phyloP scores from a whole-genome alignment of 768 basidiomycete genomes.

The Lactifluus volemus region DNA sequence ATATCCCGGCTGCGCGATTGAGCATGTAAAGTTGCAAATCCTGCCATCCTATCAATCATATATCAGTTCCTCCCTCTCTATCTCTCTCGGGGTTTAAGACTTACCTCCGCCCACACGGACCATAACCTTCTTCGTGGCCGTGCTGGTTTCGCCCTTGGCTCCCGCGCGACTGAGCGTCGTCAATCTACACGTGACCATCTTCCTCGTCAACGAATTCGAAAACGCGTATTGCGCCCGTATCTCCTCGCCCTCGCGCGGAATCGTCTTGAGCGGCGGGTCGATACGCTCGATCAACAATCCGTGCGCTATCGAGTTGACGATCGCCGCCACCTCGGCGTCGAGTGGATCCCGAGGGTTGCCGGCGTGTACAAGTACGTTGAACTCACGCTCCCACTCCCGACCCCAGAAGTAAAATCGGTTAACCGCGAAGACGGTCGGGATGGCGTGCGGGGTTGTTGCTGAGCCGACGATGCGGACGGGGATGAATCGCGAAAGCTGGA shows the following conservation, averaged over 20 bases:
- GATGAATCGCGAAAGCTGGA: conserved; percentile 62
- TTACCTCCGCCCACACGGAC: conserved; percentile 77
- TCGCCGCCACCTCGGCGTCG: conserved; percentile 64
- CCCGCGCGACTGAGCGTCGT: conserved; percentile 63
- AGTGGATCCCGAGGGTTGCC: conserved; percentile 67
- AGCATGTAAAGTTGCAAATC: conserved; percentile 69
- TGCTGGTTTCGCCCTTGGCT: conserved; percentile 32
- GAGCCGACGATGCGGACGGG: conserved; percentile 24
- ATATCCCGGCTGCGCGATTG: conserved; percentile 67
- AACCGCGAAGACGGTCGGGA: conserved; percentile 60
- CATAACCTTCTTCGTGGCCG: conserved; percentile 75
- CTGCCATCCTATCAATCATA: conserved; percentile 53
- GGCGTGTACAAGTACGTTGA: conserved; percentile 58
- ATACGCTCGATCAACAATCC: conserved; percentile 71
- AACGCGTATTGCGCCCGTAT: conserved; percentile 79
- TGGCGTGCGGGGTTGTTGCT: conserved; percentile 24
- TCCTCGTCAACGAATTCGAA: conserved; percentile 60
- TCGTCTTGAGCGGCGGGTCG: conserved; percentile 60
- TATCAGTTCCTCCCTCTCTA: no score
- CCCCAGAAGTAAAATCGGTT: conserved; percentile 33
- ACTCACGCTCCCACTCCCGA: conserved; percentile 14
- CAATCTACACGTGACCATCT: conserved; percentile 70
- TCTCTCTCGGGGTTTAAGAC: background rate
- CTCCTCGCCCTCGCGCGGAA: conserved; percentile 69
- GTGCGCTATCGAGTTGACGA: conserved; percentile 72